Evolutionary conservation across 768 basidiomycete genomes (phyloP).

Genomic region (Boletus huronensis): DNA sequence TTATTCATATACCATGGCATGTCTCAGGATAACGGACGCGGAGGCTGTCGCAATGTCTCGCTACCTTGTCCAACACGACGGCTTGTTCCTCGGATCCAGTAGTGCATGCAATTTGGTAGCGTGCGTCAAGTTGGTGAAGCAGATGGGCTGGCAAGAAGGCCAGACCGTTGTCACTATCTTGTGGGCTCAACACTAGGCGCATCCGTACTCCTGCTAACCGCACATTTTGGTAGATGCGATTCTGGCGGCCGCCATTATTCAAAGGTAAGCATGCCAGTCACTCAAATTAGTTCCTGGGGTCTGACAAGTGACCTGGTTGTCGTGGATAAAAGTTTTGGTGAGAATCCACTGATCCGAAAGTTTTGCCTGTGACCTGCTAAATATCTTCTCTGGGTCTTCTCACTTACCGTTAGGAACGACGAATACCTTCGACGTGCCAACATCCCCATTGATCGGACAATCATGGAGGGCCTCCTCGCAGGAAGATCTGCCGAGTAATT

Average conservation of each 20-base stretch:
- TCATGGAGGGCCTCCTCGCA: constrained; percentile 40
- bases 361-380: background rate
- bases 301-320: background rate
- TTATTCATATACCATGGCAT: background rate
- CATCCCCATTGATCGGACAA: constrained; percentile 39
- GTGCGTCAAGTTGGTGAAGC: constrained; percentile 73
- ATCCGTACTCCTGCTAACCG: background rate
- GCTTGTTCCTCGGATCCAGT: constrained; percentile 92
- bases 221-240: constrained; percentile 61
- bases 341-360: constrained; percentile 10
- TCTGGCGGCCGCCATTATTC: constrained; percentile 91
- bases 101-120: constrained; percentile 97
- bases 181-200: constrained; percentile 39
- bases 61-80: constrained; percentile 86
- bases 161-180: constrained; percentile 82
- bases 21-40: constrained; percentile 75
- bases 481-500: background rate
- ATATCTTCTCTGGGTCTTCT: background rate
- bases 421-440: constrained; percentile 42
- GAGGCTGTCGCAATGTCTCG: constrained; percentile 97
- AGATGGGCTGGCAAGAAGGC: constrained; percentile 64
- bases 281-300: background rate
- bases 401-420: constrained; percentile 45
- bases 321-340: constrained; percentile 47
- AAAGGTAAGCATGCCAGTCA: constrained; percentile 53